Base-by-base conservation (phyloP, 352 stramenopile genomes). In the Pythium aquatile region DNA sequence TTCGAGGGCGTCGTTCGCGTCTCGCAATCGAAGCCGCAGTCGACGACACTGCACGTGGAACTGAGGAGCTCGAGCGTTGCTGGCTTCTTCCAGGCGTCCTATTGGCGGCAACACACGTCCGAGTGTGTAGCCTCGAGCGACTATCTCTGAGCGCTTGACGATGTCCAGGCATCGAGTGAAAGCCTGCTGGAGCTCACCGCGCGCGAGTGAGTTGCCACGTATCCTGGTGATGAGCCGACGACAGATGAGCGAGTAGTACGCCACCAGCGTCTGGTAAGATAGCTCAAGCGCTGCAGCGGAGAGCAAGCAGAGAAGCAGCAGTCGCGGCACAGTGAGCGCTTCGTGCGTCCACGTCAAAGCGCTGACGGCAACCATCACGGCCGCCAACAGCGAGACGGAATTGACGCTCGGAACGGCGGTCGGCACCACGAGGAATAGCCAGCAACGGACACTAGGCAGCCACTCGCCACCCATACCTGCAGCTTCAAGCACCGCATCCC, bases 101-200 rank as follows among this genome's bases (percentile, higher is more conserved):
- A 91, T 62, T 5, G 82, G 80, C 1, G 82, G 83, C 11, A 91
- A 62, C 17, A 74, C 58, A 17, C 49, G 30, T 11, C 78, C 78
- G 10, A 91, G 66, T 8, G 73, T 75, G 52, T 85, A 90, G 1
- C 80, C 80, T 28, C 76, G 73, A 46, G 73, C 75, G 8, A 76
- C 78, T 29, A 87, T 39, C 55, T 91, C 83, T 10, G 75, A 79
- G 26, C 75, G 79, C 66, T 91, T 91, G 40, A 90, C 66, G 11
- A 85, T 26, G 17, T 72, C 68, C 35, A 91, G 48, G 60, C 60
- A 78, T 8, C 40, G 29, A 26, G 58, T 55, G 52, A 80, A 91
- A 16, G 65, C 55, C 1, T 33, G 14, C 29, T 85, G 29, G 1
- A 65, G 35, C 3, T 58, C 39, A 14, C n/a, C 24, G 14, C 16